These are phyloP conservation scores for Saksenaea oblongispora DNA, from an alignment of 371 early-diverging fungal species.

Conservation along the genomic window DNA sequence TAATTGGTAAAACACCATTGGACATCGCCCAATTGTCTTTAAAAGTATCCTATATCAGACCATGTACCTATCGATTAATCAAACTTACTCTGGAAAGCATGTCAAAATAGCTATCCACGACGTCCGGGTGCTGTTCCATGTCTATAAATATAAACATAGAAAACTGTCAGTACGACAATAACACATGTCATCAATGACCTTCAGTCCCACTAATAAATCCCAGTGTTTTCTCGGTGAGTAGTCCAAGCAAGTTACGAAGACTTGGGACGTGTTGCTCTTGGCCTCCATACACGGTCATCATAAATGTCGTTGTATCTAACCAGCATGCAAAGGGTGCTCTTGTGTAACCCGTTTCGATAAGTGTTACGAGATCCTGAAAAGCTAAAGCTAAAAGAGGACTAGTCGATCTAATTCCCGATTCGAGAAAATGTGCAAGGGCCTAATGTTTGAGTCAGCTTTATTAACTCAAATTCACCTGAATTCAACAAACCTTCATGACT, in stretches of 20 bases:
- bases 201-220: conserved; percentile 48
- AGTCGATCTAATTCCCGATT: conserved; percentile 54
- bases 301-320: conserved; percentile 56
- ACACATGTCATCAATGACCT: conserved; percentile 35
- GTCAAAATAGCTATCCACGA: conserved; percentile 47
- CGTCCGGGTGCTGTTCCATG: conserved; percentile 44
- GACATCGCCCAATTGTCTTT: conserved; percentile 57
- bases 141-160: conserved; percentile 27
- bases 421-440: conserved; percentile 52
- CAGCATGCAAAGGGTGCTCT: conserved; percentile 51
- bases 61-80: not conserved
- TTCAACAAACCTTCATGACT: conserved; percentile 28
- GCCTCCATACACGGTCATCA: conserved; percentile 62
- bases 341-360: conserved; percentile 46
- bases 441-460: conserved; percentile 14
- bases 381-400: conserved; percentile 48
- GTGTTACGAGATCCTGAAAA: conserved; percentile 33
- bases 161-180: not conserved
- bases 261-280: conserved; percentile 32
- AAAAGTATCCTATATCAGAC: not conserved
- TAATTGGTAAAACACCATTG: conserved; percentile 56
- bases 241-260: conserved; percentile 43
- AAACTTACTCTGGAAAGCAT: conserved; percentile 54
- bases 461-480: not conserved
- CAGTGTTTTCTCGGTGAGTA: conserved; percentile 48